Base-by-base conservation (phyloP, 306 rosid genomes). In the Sicyos baderoa region DNA sequence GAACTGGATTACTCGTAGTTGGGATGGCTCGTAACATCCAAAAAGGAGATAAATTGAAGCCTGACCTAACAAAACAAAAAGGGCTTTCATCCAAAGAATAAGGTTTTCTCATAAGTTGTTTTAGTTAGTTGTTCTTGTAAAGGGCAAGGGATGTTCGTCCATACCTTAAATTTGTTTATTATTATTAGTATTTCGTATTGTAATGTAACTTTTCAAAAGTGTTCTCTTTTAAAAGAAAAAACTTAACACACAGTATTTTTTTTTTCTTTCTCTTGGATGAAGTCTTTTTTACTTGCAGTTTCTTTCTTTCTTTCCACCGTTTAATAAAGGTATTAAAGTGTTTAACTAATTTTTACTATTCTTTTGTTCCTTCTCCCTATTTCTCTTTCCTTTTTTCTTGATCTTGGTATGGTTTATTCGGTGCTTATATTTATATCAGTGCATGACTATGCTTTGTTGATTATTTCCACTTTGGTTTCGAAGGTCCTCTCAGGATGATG, bases 401-500 rank as follows among this genome's bases (percentile, higher is more conserved):
- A 22, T 45, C 22, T 12, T 22, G 37, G 40, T 47, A 22, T 13
- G 54, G 13, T 42, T 12, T 47, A 22, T 45, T 45, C 17, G 3
- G 53, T 27, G 21, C 44, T 42, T 59, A 60, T 74, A 32, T 50
- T 45, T 45, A 65, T 6, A 7, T 55, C 21, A 35, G 7, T 55
- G 44, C 71, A 58, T 48, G 22, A 18, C 65, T 74, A 16, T 72
- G 23, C 58, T 74, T 19, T 72, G 19, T 44, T 73, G 52, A 52
- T 29, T 32, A 16, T 74, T 13, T 15, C 59, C 52, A 25, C 40
- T 62, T 22, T 4, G 35, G 67, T n/a, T 27, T 22, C 47, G 23
- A 74, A 84, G 88, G 82, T 59, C 57, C 45, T 74, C 76, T 13
- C 81, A 47, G 57, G 76, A 78, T 37, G 79, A 76, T 79, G 75